Conservation (phyloP, 129 eudicot species). For the Glebionis coronaria region DNA sequence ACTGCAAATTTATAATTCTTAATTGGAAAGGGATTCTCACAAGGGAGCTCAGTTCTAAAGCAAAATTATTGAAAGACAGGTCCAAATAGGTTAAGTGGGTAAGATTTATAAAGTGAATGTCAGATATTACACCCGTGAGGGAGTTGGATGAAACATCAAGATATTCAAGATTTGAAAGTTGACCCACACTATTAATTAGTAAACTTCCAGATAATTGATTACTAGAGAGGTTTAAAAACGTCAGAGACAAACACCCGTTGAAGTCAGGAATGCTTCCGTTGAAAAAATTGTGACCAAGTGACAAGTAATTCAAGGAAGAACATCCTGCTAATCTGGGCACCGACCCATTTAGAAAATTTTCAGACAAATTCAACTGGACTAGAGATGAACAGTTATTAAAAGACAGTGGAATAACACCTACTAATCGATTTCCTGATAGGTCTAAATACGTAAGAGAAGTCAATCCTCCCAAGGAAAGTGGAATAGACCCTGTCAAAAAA, state of each 20-base stretch:
- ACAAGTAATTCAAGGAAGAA: background rate
- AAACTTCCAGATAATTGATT: constrained; percentile 19
- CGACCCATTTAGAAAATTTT: constrained; percentile 25
- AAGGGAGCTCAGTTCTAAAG: constrained; percentile 8
- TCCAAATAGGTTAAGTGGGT: background rate
- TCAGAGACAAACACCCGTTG: constrained; percentile 5
- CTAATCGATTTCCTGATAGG: constrained; percentile 6
- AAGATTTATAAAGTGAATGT: constrained; percentile 22
- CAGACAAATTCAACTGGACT: constrained; percentile 7
- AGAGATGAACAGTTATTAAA: constrained; percentile 19
- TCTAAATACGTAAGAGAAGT: constrained; percentile 10
- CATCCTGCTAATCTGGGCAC: constrained; percentile 20
- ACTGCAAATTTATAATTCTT: background rate
- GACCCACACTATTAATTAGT: background rate
- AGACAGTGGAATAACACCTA: constrained; percentile 12
- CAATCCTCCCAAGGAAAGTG: constrained; percentile 16
- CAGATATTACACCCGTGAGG: constrained; percentile 8
- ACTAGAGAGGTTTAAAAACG: background rate
- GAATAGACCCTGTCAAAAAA: constrained; percentile 2
- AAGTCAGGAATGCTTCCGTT: constrained; percentile 18
- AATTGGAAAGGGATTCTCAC: constrained; percentile 34
- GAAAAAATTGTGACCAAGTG: constrained; percentile 6
- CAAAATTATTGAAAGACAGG: constrained; percentile 26
- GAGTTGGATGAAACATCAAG: constrained; percentile 20
- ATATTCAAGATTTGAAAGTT: constrained; percentile 7